phyloP scores from a whole-genome alignment of 2,329 filamentous ascomycete genomes.

The Dothistroma pini region DNA sequence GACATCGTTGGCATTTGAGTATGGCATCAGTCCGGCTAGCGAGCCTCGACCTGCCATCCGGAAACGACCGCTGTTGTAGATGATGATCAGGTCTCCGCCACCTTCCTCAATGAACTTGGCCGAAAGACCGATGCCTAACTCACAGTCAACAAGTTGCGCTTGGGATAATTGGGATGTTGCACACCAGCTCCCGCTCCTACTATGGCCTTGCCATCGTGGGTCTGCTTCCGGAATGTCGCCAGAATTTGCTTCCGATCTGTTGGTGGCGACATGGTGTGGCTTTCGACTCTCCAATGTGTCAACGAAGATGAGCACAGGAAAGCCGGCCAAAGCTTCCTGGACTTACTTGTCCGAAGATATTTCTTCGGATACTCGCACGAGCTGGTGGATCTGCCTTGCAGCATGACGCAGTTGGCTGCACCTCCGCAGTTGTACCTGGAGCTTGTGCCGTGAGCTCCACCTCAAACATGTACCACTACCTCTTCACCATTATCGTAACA shows the following conservation, averaged over 20 bases:
- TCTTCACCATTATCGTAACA: not conserved
- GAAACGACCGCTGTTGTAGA: slow-evolving; percentile 62
- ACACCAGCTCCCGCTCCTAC: slow-evolving; percentile 64
- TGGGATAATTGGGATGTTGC: not conserved
- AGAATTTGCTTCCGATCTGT: slow-evolving; percentile 57
- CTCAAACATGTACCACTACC: not conserved
- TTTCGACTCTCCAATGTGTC: not conserved
- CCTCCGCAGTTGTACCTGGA: slow-evolving; percentile 4
- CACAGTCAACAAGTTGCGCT: not conserved
- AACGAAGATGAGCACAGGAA: no score
- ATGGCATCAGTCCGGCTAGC: slow-evolving; percentile 67
- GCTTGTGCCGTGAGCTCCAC: not conserved
- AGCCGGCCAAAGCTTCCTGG: no score
- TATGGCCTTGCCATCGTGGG: slow-evolving; percentile 56
- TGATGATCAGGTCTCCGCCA: slow-evolving; percentile 62
- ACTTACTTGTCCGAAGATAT: not conserved
- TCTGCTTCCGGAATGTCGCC: slow-evolving; percentile 50
- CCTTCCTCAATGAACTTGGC: slow-evolving; percentile 68
- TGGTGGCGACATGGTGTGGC: slow-evolving; percentile 54
- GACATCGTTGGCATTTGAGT: slow-evolving; percentile 66
- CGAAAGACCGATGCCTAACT: slow-evolving; percentile 61
- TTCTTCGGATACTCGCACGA: not conserved
- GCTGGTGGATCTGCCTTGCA: not conserved
- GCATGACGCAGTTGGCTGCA: slow-evolving; percentile 3
- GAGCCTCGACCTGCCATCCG: slow-evolving; percentile 70